Conservation (phyloP, 2,329 filamentous ascomycete species). For the Diaporthe helianthi region DNA sequence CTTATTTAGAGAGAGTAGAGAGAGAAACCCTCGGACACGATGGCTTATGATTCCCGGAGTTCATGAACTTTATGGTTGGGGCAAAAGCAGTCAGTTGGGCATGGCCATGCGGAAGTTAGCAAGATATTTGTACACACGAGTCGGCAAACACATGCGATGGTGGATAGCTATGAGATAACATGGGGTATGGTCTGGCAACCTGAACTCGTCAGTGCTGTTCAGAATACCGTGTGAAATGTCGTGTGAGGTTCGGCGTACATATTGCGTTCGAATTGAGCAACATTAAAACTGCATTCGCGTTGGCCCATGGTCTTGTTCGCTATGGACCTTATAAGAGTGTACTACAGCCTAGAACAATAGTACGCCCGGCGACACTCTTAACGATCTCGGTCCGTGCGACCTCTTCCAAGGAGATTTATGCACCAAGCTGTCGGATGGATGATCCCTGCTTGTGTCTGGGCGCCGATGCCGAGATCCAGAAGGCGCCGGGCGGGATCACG, state of each 20-base stretch:
- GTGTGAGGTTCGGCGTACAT: background rate
- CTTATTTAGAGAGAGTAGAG: slow-evolving; percentile 65
- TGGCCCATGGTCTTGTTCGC: background rate
- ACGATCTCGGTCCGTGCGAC: slow-evolving; percentile 11
- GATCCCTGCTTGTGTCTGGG: slow-evolving; percentile 25
- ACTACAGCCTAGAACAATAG: background rate
- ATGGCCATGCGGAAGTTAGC: slow-evolving; percentile 25
- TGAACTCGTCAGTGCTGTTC: background rate
- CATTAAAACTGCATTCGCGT: background rate
- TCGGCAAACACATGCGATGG: slow-evolving; percentile 23
- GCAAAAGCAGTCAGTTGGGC: slow-evolving; percentile 27
- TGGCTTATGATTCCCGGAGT: slow-evolving; percentile 36
- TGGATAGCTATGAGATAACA: slow-evolving; percentile 10
- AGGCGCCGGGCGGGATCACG: slow-evolving; percentile 25
- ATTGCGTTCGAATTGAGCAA: background rate
- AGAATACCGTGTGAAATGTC: background rate
- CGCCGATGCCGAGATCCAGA: slow-evolving; percentile 33
- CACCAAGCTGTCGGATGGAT: background rate
- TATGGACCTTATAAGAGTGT: too few relatives aligned
- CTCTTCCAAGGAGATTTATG: background rate
- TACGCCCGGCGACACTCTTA: background rate
- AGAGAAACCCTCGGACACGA: slow-evolving; percentile 13
- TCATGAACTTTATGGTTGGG: slow-evolving; percentile 31
- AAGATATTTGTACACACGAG: slow-evolving; percentile 30
- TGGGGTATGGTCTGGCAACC: slow-evolving; percentile 16